Evolutionary conservation across 2,329 filamentous ascomycete species (phyloP).

Genomic region (Stagonosporopsis cucurbitacearum): DNA sequence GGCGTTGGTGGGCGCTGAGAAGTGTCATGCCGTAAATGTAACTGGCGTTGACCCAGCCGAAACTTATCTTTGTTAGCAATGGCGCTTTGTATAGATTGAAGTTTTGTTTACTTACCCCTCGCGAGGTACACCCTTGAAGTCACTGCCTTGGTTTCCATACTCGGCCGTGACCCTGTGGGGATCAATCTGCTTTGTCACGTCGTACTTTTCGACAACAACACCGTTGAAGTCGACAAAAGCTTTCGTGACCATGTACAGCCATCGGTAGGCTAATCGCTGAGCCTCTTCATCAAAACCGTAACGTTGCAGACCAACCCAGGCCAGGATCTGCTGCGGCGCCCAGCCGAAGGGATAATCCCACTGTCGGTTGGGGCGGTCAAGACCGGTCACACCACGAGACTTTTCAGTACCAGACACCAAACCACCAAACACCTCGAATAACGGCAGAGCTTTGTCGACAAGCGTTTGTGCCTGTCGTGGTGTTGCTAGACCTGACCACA

Average conservation of each 20-base stretch:
- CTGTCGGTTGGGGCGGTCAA: slow-evolving; percentile 90
- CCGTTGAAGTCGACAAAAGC: slow-evolving; percentile 99
- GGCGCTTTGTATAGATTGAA: not conserved
- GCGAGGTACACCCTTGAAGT: slow-evolving; percentile 94
- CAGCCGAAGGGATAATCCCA: slow-evolving; percentile 99
- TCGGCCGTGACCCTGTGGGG: slow-evolving; percentile 95
- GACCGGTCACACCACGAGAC: slow-evolving; percentile 78
- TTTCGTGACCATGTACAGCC: slow-evolving; percentile 98
- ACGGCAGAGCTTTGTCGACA: slow-evolving; percentile 80
- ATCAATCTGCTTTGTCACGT: slow-evolving; percentile 88
- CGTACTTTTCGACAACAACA: slow-evolving; percentile 98
- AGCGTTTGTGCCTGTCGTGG: slow-evolving; percentile 85
- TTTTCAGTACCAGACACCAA: slow-evolving; percentile 88
- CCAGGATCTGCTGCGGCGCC: slow-evolving; percentile 98
- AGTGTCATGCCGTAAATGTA: slow-evolving; percentile 93
- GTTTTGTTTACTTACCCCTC: slow-evolving; percentile 76
- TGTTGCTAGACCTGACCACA: slow-evolving; percentile 90
- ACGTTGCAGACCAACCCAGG: slow-evolving; percentile 89
- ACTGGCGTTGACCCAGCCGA: slow-evolving; percentile 98
- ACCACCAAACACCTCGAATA: slow-evolving; percentile 87
- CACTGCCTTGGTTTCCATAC: slow-evolving; percentile 94
- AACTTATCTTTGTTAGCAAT: slow-evolving; percentile 62
- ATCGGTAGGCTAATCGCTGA: slow-evolving; percentile 89
- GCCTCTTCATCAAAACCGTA: slow-evolving; percentile 93
- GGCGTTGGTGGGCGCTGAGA: slow-evolving; percentile 85